phyloP scores from a whole-genome alignment of 148 eudicot species.

The Vaccinium vitisidaea region DNA sequence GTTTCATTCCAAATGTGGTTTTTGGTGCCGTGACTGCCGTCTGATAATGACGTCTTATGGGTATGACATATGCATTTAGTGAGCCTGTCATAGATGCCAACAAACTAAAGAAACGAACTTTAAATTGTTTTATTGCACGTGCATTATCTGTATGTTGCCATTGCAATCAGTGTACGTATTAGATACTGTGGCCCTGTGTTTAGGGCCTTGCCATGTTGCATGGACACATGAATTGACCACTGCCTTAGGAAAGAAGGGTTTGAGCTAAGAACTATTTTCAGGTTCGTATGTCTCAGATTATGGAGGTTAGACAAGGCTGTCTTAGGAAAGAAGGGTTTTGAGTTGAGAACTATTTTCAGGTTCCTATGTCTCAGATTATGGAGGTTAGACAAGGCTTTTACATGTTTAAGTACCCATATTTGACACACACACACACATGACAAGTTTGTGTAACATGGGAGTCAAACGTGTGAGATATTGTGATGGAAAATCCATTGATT shows the following conservation, averaged over 20 bases:
- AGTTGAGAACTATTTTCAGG: not conserved
- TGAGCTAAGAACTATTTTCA: too few species aligned
- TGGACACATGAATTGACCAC: not conserved
- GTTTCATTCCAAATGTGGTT: conserved; percentile 1
- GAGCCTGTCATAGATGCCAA: not conserved
- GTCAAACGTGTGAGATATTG: not conserved
- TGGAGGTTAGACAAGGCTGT: too few species aligned
- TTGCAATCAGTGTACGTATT: not conserved
- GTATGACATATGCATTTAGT: not conserved
- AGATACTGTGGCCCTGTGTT: not conserved
- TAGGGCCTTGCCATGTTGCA: not conserved
- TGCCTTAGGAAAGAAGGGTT: not conserved
- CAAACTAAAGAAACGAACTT: not conserved
- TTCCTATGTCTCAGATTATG: not conserved
- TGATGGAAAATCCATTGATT: conserved; percentile 4
- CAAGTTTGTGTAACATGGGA: not conserved
- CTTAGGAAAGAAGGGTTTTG: not conserved
- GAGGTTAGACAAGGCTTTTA: not conserved
- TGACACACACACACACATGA: not conserved
- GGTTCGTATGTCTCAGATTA: too few species aligned
- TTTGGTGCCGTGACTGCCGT: not conserved
- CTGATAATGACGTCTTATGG: not conserved
- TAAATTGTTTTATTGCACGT: not conserved
- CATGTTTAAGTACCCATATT: not conserved
- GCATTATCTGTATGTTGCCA: not conserved